Evolutionary conservation across 2,329 filamentous ascomycete species (phyloP), one percentile per base, ranked within the genome.

Genomic region (Chrysoporthe austroafricana): DNA sequence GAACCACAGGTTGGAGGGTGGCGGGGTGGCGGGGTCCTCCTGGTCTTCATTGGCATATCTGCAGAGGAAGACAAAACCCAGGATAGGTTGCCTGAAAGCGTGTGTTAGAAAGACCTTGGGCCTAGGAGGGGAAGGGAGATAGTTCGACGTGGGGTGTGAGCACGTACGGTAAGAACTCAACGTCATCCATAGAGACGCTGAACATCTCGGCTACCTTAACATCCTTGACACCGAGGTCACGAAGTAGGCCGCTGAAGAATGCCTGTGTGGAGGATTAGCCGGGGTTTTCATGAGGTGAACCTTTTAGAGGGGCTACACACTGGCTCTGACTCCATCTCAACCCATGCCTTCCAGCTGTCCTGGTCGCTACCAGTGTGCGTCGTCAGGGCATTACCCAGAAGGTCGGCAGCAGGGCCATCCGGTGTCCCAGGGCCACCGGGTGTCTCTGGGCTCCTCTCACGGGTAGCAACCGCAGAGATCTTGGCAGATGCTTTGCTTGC

Each of bases 51-150:
- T 84, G 72, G 88, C 74, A 71, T 86, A 97, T 68, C 90, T 87
- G 73, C 93, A 97, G 1, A 97, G 85, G 71, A 98, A 96, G 62
- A 99, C 91, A n/a, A 98, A 81, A 2, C 95, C 95, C 73, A 93
- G 89, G 2, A 96, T 85, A 1, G 92, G 91, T 73, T 90, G 86
- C 5, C 90, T 92, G 73, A 5, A 70, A 18, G 57, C n/a, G 11
- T 66, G 67, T 7, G 72, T 81, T 62, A 82, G 71, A 11, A 67
- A 39, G 26, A 0, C 36, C 36, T 9, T 6, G 36, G 9, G 36
- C 62, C 26, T 68, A 13, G 34, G 16, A 16, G 57, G 16, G 26
- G 5, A 6, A 54, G 13, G 32, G 13, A 54, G 26, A 32, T 13
- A 16, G 60, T 42, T 32, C 69, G 39, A 34, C 18, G 42, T 18